A percentile compares a stretch with the other conserved stretches of the same genome.
Evolutionary conservation across 2,329 filamentous ascomycete species (phyloP).

Genomic region (Verticillium isaacii): DNA sequence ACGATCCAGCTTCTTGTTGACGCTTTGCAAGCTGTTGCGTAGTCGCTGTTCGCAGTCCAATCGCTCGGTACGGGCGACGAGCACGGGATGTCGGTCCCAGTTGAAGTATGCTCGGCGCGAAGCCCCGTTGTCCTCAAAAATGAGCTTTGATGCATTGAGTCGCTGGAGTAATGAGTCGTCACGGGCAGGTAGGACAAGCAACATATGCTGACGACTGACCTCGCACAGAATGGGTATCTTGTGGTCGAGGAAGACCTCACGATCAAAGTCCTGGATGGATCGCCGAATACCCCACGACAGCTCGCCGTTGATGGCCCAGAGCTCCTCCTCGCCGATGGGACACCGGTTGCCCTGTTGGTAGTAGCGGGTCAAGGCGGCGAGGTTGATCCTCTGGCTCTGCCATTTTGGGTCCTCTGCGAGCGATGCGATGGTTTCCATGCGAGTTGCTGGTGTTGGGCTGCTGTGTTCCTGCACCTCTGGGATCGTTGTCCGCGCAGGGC

Average conservation of each 20-base stretch:
- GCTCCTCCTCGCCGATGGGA: neutral
- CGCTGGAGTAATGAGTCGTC: neutral
- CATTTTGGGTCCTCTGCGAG: neutral
- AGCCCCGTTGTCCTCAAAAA: neutral
- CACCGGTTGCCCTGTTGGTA: neutral
- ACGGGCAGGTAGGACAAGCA: too few species aligned
- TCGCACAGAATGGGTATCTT: neutral
- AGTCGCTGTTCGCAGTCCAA: neutral
- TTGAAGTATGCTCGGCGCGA: neutral
- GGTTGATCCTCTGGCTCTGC: neutral
- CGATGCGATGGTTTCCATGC: neutral
- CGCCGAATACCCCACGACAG: neutral
- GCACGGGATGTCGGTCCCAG: neutral
- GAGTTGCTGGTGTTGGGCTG: neutral
- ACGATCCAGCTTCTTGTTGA: neutral
- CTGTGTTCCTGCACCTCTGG: neutral
- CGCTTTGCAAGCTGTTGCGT: neutral
- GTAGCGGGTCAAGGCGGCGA: neutral
- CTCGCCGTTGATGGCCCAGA: neutral
- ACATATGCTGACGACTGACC: neutral
- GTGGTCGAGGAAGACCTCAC: neutral
- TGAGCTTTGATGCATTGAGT: neutral
- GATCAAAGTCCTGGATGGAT: neutral
- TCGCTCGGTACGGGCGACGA: neutral
- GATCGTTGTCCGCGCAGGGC: neutral